These are phyloP conservation scores for Amanita pallidorosea DNA, from an alignment of 768 basidiomycete genomes.

Conservation along the genomic window DNA sequence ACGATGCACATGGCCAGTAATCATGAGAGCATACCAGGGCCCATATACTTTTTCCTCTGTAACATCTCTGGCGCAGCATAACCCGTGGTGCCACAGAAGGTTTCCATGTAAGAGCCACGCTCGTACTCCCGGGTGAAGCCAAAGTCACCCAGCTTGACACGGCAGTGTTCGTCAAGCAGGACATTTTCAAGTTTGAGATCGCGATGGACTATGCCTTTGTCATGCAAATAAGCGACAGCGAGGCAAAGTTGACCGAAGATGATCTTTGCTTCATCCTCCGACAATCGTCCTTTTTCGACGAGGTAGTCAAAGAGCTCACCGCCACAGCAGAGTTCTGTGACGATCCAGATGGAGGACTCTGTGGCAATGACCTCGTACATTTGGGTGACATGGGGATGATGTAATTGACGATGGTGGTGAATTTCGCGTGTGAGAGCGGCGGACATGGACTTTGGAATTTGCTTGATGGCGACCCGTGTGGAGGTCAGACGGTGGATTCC, in stretches of 20 bases:
- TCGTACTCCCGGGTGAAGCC: constrained; percentile 94
- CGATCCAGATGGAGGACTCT: constrained; percentile 91
- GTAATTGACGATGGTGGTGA: constrained; percentile 94
- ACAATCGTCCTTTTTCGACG: constrained; percentile 83
- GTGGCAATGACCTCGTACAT: constrained; percentile 98
- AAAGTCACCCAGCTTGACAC: constrained; percentile 90
- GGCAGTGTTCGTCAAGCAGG: constrained; percentile 79
- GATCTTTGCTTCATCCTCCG: constrained; percentile 73
- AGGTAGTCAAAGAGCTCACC: constrained; percentile 99
- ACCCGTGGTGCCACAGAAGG: constrained; percentile 91
- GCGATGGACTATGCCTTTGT: constrained; percentile 89
- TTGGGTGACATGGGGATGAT: constrained; percentile 91
- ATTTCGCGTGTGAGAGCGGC: constrained; percentile 92
- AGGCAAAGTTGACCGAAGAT: constrained; percentile 96
- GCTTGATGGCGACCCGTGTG: constrained; percentile 92
- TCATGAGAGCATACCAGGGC: constrained; percentile 55
- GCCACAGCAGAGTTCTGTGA: constrained; percentile 92
- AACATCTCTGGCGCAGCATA: constrained; percentile 94
- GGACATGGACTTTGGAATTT: constrained; percentile 91
- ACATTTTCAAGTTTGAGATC: constrained; percentile 97
- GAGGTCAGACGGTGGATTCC: constrained; percentile 91
- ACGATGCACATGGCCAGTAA: background rate
- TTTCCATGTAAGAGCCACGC: constrained; percentile 68
- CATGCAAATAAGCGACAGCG: constrained; percentile 88
- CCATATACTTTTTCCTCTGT: constrained; percentile 78